Conservation (phyloP, 2,329 filamentous ascomycete genomes). For the Beauveria sp. region DNA sequence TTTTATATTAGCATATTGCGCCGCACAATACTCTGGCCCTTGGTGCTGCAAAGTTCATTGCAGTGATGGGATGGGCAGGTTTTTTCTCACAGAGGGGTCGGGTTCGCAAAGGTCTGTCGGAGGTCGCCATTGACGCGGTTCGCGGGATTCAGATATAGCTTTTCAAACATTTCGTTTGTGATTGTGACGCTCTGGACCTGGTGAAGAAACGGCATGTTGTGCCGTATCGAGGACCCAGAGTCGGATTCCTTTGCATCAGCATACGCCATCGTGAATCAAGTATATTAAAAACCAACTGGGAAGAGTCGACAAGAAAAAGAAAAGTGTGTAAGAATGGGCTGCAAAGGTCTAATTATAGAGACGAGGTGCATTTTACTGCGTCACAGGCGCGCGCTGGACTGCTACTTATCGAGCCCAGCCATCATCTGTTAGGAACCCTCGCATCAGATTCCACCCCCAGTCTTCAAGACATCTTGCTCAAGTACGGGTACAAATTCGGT, state of each 20-base stretch:
- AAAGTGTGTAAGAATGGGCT: neutral
- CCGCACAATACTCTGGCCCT: no score
- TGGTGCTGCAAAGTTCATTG: neutral
- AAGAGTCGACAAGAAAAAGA: no score
- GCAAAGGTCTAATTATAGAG: no score
- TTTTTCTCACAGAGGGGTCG: neutral
- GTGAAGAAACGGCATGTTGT: neutral
- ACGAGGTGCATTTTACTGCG: no score
- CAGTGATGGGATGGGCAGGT: no score
- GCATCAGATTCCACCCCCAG: no score
- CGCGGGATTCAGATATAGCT: neutral
- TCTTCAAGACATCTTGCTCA: no score
- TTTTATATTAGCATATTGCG: neutral
- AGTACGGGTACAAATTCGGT: no score
- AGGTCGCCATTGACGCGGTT: neutral
- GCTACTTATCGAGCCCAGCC: no score
- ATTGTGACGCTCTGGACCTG: neutral
- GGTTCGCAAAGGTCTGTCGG: neutral
- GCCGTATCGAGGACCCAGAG: neutral
- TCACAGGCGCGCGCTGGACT: no score
- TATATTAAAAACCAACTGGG: neutral
- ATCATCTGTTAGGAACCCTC: no score
- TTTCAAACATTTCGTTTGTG: neutral
- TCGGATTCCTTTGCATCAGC: neutral
- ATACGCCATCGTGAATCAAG: neutral